These are phyloP conservation scores for Heritiera littoralis DNA, from an alignment of 345 rosid genomes.

Conservation along the genomic window DNA sequence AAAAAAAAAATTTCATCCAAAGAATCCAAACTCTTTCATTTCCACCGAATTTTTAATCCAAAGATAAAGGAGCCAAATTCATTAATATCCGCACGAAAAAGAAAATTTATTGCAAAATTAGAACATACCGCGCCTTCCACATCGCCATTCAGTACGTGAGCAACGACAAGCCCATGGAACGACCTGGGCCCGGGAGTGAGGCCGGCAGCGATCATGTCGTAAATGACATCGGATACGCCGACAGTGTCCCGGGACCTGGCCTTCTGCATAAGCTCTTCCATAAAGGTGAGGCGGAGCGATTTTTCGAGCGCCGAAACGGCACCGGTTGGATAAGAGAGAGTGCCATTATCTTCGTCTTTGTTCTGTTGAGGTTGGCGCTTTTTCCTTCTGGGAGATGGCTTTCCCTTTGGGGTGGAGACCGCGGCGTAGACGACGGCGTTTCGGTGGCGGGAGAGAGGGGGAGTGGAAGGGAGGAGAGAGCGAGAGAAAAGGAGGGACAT, in stretches of 20 bases:
- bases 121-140: constrained; percentile 77
- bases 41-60: not conserved
- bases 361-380: constrained; percentile 24
- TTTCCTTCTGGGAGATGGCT: constrained; percentile 30
- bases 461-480: constrained; percentile 20
- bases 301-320: constrained; percentile 61
- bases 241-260: constrained; percentile 66
- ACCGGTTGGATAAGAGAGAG: constrained; percentile 18
- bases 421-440: constrained; percentile 21
- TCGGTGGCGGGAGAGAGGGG: constrained; percentile 16
- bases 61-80: not conserved
- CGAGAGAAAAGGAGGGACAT: constrained; percentile 30
- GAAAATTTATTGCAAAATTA: not conserved
- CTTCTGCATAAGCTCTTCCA: constrained; percentile 91
- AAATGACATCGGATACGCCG: constrained; percentile 77
- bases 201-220: constrained; percentile 97
- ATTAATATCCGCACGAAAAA: not conserved
- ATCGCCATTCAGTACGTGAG: constrained; percentile 69
- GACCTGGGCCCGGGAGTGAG: constrained; percentile 90
- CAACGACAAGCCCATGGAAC: constrained; percentile 84
- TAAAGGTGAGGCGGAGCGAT: constrained; percentile 73
- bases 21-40: not conserved
- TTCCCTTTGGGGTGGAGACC: constrained; percentile 37
- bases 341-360: constrained; percentile 16
- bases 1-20: not conserved